A percentile compares a stretch with the other conserved stretches of the same genome.
These are phyloP conservation scores for Parsonsia alboflavescens DNA, from an alignment of 257 asterid species.

Conservation along the genomic window DNA sequence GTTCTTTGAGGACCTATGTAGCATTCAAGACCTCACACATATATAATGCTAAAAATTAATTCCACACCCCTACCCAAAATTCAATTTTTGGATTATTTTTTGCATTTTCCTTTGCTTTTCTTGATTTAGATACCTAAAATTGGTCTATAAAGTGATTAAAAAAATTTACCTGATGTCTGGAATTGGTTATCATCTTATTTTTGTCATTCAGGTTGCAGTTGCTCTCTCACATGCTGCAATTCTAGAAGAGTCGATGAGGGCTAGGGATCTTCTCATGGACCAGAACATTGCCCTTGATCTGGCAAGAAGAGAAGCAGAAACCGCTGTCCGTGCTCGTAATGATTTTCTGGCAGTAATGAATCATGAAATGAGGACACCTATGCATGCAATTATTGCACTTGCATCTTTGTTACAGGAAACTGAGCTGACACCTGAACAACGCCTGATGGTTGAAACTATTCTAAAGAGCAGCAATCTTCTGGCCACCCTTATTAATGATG, in stretches of 20 bases:
- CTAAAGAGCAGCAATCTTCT: slow-evolving; percentile 93
- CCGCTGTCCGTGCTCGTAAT: slow-evolving; percentile 85
- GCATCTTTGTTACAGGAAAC: slow-evolving; percentile 89
- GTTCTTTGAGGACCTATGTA: not conserved
- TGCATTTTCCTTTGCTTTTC: not conserved
- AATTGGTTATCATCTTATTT: slow-evolving; percentile 7
- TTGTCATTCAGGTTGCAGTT: slow-evolving; percentile 78
- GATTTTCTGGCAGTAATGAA: slow-evolving; percentile 97
- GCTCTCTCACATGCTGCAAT: slow-evolving; percentile 99
- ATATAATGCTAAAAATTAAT: not conserved
- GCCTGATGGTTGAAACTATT: slow-evolving; percentile 94
- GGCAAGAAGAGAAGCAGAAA: slow-evolving; percentile 96
- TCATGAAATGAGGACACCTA: slow-evolving; percentile 98
- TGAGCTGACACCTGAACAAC: slow-evolving; percentile 87
- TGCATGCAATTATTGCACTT: slow-evolving; percentile 94
- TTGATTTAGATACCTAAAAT: not conserved
- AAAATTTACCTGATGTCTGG: slow-evolving; percentile 3
- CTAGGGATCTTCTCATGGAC: slow-evolving; percentile 90
- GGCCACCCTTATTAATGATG: slow-evolving; percentile 93
- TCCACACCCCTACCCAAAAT: not conserved
- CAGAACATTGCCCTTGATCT: slow-evolving; percentile 90
- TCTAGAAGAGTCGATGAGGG: slow-evolving; percentile 97
- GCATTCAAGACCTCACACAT: not conserved
- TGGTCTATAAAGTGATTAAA: not conserved
- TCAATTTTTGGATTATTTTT: not conserved